phyloP scores from a whole-genome alignment of 2,329 filamentous ascomycete species.

The Sclerotinia spermophila region DNA sequence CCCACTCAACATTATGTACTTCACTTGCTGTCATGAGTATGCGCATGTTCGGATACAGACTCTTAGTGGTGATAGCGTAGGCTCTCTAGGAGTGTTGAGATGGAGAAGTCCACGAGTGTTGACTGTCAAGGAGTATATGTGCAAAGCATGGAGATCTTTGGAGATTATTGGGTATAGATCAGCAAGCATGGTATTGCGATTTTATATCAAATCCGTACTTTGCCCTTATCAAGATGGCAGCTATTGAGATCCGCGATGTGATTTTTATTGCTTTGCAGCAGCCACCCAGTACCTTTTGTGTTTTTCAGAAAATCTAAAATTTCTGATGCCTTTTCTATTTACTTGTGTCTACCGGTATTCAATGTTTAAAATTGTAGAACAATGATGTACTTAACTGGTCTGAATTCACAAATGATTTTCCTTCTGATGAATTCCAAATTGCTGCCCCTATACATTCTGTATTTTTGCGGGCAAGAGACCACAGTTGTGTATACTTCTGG shows the following conservation, averaged over 20 bases:
- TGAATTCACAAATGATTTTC: not conserved
- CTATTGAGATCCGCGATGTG: not conserved
- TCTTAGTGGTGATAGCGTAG: not conserved
- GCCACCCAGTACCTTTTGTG: not conserved
- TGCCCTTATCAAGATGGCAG: no score
- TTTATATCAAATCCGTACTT: not conserved
- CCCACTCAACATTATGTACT: not conserved
- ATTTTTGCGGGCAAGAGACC: not conserved
- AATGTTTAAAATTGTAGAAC: no score
- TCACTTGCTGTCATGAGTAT: not conserved
- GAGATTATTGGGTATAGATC: not conserved
- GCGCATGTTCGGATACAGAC: not conserved
- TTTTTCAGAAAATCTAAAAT: not conserved
- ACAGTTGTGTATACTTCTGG: not conserved
- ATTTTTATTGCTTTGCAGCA: not conserved
- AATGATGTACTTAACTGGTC: no score
- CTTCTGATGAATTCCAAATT: no score
- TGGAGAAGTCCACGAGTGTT: not conserved
- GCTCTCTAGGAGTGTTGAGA: not conserved
- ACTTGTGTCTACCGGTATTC: no score
- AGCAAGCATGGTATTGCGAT: not conserved
- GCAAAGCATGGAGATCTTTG: not conserved
- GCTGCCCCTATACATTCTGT: accelerated
- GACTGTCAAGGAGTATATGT: not conserved
- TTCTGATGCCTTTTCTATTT: not conserved